Evolutionary conservation across 805 yeast genomes (phyloP), one percentile per base, ranked within the genome.

Genomic region (Ogataea trehalophila): DNA sequence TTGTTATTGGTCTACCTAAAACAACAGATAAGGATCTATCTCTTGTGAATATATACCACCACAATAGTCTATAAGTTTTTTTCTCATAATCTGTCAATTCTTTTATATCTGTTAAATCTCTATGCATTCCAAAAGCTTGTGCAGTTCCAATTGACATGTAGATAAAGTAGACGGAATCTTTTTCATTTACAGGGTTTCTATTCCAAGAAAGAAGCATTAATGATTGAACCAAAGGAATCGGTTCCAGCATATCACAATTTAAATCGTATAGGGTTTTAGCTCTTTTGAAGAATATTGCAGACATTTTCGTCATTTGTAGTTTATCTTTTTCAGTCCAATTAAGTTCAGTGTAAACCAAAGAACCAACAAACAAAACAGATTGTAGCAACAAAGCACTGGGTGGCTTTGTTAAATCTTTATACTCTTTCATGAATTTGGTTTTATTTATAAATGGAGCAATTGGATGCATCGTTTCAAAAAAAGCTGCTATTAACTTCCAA

Each of bases 101-200:
- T 15, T 37, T 13, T 26, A 16, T 37, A 16, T 36, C 20, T n/a
- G 52, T 43, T 20, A 34, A 11, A 43, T 55, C 79, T 54, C 88
- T 70, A 59, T 85, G 90, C 56, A 85, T 71, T 2, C 92, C 91
- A 59, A 79, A 78, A 9, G 89, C 85, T 60, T 84, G 90, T 2
- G 90, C 90, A 43, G 83, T 70, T 9, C 81, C 75, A 36, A 83
- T 72, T 1, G 87, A 87, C 8, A 82, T 77, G 36, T 85, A 70
- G 3, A 83, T 78, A 90, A 90, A 85, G 61, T 81, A 83, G 56
- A 75, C 81, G 1, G 81, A 76, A 59, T 82, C 84, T 41, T 80
- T 79, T 29, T 85, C 50, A 40, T 35, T 75, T 22, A 83, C 81
- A 53, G 80, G 87, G 57, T 85, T 86, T 86, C 85, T 67, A 82